Percentiles rank a stretch among this genome's conserved stretches.
phyloP scores from a whole-genome alignment of 192 early-diverging fungal genomes.

The Coemansia interrupta region DNA sequence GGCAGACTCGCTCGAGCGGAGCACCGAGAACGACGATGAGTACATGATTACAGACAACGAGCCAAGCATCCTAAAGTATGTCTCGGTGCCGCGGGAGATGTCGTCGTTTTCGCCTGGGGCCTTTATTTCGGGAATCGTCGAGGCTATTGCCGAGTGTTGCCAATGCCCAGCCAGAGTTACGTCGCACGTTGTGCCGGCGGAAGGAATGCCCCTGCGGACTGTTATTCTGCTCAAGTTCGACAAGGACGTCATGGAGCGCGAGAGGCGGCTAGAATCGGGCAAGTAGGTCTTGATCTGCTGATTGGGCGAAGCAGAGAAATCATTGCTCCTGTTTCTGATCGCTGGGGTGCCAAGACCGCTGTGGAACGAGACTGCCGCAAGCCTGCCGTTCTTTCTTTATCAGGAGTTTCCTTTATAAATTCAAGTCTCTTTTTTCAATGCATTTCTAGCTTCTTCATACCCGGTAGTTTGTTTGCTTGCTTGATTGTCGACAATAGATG shows the following conservation, averaged over 20 bases:
- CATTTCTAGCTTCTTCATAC: constrained; percentile 1
- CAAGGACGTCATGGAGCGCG: constrained; percentile 70
- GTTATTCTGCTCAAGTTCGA: constrained; percentile 97
- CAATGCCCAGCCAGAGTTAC: constrained; percentile 79
- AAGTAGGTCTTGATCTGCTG: constrained; percentile 11
- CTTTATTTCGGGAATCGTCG: constrained; percentile 94
- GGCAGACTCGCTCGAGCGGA: constrained; percentile 93
- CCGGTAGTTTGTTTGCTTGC: background rate
- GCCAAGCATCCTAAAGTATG: constrained; percentile 81
- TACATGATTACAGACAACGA: constrained; percentile 99
- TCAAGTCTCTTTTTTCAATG: background rate
- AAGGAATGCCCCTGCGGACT: constrained; percentile 82
- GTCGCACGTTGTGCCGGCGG: constrained; percentile 86
- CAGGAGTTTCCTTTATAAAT: background rate
- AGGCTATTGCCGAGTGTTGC: constrained; percentile 85
- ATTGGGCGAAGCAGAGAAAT: background rate
- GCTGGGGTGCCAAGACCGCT: background rate
- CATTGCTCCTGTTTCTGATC: background rate
- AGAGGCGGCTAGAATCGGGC: constrained; percentile 64
- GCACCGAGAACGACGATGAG: constrained; percentile 96
- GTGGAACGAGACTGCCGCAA: too few relatives aligned
- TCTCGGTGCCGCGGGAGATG: constrained; percentile 92
- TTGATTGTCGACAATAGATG: constrained; percentile 5
- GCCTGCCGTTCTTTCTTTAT: background rate
- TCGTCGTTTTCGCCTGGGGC: constrained; percentile 89